A percentile compares a stretch with the other conserved stretches of the same genome.
Evolutionary conservation across 31 red algal species (phyloP).

Genomic region (Asparagopsis taxiformis): DNA sequence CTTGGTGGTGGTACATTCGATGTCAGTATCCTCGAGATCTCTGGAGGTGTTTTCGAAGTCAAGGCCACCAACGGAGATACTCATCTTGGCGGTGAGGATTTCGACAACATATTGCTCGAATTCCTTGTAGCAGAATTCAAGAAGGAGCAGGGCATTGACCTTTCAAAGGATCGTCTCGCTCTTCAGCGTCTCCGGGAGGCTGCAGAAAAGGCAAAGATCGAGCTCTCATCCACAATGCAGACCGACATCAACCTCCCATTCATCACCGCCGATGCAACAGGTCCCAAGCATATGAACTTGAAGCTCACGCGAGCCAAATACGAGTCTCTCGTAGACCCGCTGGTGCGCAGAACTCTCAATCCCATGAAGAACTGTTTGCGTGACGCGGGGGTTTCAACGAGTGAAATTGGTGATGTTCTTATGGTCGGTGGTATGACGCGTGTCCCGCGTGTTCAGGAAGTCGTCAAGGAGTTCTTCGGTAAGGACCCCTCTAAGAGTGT

Average conservation of each 20-base stretch:
- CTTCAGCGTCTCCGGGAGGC: constrained; percentile 19
- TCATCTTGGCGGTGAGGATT: constrained; percentile 49
- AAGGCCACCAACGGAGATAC: constrained; percentile 37
- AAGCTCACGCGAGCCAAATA: constrained; percentile 26
- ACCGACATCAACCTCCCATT: constrained; percentile 57
- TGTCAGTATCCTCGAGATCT: constrained; percentile 29
- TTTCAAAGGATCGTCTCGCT: constrained; percentile 11
- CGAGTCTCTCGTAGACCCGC: constrained; percentile 24
- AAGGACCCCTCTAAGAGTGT: neutral
- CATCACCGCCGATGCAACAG: constrained; percentile 26
- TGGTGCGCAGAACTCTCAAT: constrained; percentile 20
- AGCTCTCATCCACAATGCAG: constrained; percentile 32
- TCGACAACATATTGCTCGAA: constrained; percentile 38
- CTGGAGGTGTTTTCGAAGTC: constrained; percentile 50
- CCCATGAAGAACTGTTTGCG: constrained; percentile 19
- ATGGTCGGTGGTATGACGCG: constrained; percentile 71
- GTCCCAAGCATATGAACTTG: constrained; percentile 3
- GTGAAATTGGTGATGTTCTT: constrained; percentile 52
- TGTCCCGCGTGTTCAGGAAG: constrained; percentile 42
- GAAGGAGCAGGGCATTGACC: constrained; percentile 23
- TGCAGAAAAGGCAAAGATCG: constrained; percentile 53
- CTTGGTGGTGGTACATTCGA: constrained; percentile 69
- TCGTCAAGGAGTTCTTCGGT: constrained; percentile 58
- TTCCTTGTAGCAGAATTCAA: constrained; percentile 47
- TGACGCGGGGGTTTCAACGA: constrained; percentile 17